Evolutionary conservation across 2,329 filamentous ascomycete species (phyloP).

Genomic region (Cordyceps sp.): DNA sequence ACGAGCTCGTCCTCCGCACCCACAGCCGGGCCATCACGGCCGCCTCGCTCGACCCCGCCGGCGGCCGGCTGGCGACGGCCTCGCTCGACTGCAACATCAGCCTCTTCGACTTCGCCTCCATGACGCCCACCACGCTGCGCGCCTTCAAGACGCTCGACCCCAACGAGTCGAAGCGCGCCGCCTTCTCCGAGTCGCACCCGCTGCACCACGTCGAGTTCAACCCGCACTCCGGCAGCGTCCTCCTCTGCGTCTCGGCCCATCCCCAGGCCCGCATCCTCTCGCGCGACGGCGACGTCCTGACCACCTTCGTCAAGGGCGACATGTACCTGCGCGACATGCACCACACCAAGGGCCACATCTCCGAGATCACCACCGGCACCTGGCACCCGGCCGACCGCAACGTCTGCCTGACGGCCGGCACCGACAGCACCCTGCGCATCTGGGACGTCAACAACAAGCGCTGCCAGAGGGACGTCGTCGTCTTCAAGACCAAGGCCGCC

Average conservation of each 20-base stretch:
- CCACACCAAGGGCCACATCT: slow-evolving; percentile 92
- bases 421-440: slow-evolving; percentile 87
- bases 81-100: slow-evolving; percentile 86
- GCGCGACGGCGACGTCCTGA: slow-evolving; percentile 71
- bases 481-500: slow-evolving; percentile 83
- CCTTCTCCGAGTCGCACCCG: slow-evolving; percentile 68
- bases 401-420: slow-evolving; percentile 75
- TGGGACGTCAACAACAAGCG: slow-evolving; percentile 93
- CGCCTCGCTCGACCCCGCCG: slow-evolving; percentile 68
- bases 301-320: slow-evolving; percentile 90
- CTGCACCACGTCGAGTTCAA: slow-evolving; percentile 82
- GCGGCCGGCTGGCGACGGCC: slow-evolving; percentile 72
- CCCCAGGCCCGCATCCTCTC: slow-evolving; percentile 81
- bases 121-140: slow-evolving; percentile 87
- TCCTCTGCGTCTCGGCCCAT: slow-evolving; percentile 78
- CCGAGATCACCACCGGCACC: slow-evolving; percentile 73
- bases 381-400: slow-evolving; percentile 86
- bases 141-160: slow-evolving; percentile 90
- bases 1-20: slow-evolving; percentile 84
- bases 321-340: slow-evolving; percentile 98
- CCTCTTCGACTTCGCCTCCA: slow-evolving; percentile 85
- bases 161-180: slow-evolving; percentile 52
- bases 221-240: slow-evolving; percentile 57
- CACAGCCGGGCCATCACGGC: slow-evolving; percentile 80
- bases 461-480: slow-evolving; percentile 81